Conservation (phyloP, 306 rosid genomes). For the Corylus avellana region DNA sequence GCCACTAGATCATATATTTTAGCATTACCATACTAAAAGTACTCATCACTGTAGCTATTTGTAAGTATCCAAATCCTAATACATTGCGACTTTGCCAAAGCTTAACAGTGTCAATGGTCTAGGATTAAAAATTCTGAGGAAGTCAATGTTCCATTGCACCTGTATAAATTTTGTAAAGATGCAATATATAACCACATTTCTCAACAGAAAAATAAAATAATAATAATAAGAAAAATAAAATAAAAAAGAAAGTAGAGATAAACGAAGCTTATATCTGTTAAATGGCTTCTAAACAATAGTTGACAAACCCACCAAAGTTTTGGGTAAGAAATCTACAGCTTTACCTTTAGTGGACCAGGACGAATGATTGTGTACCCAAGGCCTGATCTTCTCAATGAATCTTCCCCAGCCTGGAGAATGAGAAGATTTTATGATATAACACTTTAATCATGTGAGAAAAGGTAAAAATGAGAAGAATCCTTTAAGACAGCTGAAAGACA, state of each 20-base stretch:
- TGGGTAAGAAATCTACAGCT: slow-evolving; percentile 15
- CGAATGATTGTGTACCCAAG: slow-evolving; percentile 94
- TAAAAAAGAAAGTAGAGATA: neutral
- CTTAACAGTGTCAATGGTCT: neutral
- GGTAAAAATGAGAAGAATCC: neutral
- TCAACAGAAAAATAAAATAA: neutral
- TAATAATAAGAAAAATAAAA: no score
- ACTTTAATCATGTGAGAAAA: slow-evolving; percentile 21
- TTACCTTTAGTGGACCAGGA: slow-evolving; percentile 93
- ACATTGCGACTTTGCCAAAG: neutral
- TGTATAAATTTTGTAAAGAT: neutral
- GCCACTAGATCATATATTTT: neutral
- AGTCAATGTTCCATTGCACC: neutral
- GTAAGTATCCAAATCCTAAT: neutral
- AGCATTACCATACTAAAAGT: neutral
- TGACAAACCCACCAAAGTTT: neutral
- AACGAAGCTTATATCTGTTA: neutral
- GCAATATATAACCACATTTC: neutral
- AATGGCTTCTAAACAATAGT: neutral
- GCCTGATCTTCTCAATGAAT: slow-evolving; percentile 88
- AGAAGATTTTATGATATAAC: slow-evolving; percentile 17
- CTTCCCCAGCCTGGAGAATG: slow-evolving; percentile 86
- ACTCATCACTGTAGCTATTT: neutral
- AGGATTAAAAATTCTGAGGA: neutral
- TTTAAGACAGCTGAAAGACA: slow-evolving; percentile 19